phyloP scores from a whole-genome alignment of 768 basidiomycete genomes.

The Infundibulicybe gibba region DNA sequence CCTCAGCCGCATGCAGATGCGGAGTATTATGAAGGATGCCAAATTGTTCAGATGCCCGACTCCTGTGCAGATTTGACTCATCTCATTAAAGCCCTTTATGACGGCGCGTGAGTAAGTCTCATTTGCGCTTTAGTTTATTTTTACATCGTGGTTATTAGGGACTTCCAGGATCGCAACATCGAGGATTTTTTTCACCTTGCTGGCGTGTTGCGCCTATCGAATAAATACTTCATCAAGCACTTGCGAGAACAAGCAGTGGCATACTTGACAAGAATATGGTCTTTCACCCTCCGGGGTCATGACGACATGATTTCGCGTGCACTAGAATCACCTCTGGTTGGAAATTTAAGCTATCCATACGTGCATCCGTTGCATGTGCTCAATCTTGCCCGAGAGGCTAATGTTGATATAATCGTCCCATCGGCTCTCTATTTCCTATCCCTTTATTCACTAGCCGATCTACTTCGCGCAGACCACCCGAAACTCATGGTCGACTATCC shows the following conservation, averaged over 20 bases:
- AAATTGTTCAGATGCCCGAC: slow-evolving; percentile 52
- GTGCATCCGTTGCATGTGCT: slow-evolving; percentile 57
- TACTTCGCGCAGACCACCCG: slow-evolving; percentile 47
- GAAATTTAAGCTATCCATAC: slow-evolving; percentile 50
- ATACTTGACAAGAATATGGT: slow-evolving; percentile 48
- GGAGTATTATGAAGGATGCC: slow-evolving; percentile 42
- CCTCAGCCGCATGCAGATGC: slow-evolving; percentile 31
- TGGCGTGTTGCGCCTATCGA: slow-evolving; percentile 53
- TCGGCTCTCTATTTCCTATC: slow-evolving; percentile 58
- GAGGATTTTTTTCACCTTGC: slow-evolving; percentile 57
- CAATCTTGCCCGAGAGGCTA: slow-evolving; percentile 49
- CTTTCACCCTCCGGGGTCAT: slow-evolving; percentile 49
- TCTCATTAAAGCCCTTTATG: slow-evolving; percentile 52
- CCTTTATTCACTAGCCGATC: slow-evolving; percentile 45
- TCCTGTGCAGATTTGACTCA: slow-evolving; percentile 42
- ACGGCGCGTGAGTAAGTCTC: slow-evolving; percentile 42
- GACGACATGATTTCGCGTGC: slow-evolving; percentile 53
- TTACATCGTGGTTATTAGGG: slow-evolving; percentile 14
- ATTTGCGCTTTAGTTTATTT: neutral
- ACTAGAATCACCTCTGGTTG: slow-evolving; percentile 32
- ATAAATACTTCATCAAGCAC: slow-evolving; percentile 54
- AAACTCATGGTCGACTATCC: slow-evolving; percentile 47
- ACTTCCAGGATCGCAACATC: slow-evolving; percentile 32
- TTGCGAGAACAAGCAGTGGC: slow-evolving; percentile 50
- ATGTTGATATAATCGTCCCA: slow-evolving; percentile 43